Percentiles rank a stretch among this genome's conserved stretches.
Conservation (phyloP, 441 rosid species). For the Flueggea neowawraea region DNA sequence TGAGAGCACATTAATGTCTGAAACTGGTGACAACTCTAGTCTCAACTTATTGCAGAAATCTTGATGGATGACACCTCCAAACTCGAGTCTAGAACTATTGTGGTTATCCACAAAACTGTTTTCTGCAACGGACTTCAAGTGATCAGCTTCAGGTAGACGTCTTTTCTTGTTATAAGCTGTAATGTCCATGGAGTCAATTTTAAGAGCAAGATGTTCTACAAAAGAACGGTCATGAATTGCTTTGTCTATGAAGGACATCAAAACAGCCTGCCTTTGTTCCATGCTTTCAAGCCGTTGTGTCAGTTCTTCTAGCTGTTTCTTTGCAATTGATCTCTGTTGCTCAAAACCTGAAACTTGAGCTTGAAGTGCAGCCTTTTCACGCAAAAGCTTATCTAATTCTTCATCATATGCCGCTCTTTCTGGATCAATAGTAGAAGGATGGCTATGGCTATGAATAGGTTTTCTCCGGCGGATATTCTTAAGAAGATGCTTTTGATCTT, state of each 20-base stretch:
- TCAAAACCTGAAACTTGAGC: constrained; percentile 43
- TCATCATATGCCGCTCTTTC: constrained; percentile 70
- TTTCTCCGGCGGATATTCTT: constrained; percentile 88
- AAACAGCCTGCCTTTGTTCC: constrained; percentile 68
- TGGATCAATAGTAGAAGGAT: constrained; percentile 54
- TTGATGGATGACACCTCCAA: constrained; percentile 63
- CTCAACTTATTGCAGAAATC: constrained; percentile 77
- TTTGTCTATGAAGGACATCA: constrained; percentile 51
- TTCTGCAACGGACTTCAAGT: constrained; percentile 46
- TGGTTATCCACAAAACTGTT: constrained; percentile 53
- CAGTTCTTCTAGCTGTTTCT: constrained; percentile 57
- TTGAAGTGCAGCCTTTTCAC: constrained; percentile 66
- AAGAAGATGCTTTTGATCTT: constrained; percentile 87
- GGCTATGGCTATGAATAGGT: constrained; percentile 92
- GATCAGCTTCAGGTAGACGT: constrained; percentile 65
- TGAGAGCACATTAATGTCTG: constrained; percentile 86
- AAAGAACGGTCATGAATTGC: constrained; percentile 53
- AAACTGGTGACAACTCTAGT: constrained; percentile 79
- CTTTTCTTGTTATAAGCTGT: constrained; percentile 77
- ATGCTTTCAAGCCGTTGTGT: constrained; percentile 44
- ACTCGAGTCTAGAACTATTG: constrained; percentile 56
- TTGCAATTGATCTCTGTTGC: constrained; percentile 51
- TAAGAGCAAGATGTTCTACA: constrained; percentile 51
- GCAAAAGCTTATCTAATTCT: constrained; percentile 63
- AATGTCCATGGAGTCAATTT: constrained; percentile 67